Evolutionary conservation across 2,329 filamentous ascomycete genomes (phyloP).

Genomic region (Teratosphaeria gauchensis): DNA sequence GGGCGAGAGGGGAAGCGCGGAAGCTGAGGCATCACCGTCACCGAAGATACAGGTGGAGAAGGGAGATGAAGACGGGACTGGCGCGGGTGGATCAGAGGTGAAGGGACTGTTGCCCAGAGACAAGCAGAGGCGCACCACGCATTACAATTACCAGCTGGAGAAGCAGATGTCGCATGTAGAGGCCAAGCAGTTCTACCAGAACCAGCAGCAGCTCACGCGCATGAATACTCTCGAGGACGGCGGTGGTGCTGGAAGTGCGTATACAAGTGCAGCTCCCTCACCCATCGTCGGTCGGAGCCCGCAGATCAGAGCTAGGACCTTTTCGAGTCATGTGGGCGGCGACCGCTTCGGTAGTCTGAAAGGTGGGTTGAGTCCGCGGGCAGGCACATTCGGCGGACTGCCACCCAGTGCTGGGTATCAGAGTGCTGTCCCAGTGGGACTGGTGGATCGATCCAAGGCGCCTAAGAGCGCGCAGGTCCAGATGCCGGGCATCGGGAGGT

Average conservation of each 20-base stretch:
- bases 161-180: constrained; percentile 91
- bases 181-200: constrained; percentile 91
- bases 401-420: constrained; percentile 16
- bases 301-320: constrained; percentile 35
- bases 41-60: constrained; percentile 1
- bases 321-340: constrained; percentile 31
- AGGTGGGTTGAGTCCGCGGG: background rate
- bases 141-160: constrained; percentile 88
- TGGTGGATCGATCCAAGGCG: constrained; percentile 24
- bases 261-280: constrained; percentile 19
- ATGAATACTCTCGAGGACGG: constrained; percentile 43
- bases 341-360: constrained; percentile 14
- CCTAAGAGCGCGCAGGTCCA: constrained; percentile 21
- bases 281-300: constrained; percentile 24
- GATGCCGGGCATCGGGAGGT: constrained; percentile 21
- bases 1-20: constrained; percentile 1
- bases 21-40: background rate
- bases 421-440: constrained; percentile 26
- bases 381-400: background rate
- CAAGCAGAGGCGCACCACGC: constrained; percentile 62
- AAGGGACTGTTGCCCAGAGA: constrained; percentile 37
- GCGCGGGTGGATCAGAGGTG: background rate
- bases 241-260: constrained; percentile 9
- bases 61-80: background rate
- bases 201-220: constrained; percentile 48